These are phyloP conservation scores for Periglandula ipomoeae DNA, from an alignment of 2,329 filamentous ascomycete genomes.

Conservation along the genomic window DNA sequence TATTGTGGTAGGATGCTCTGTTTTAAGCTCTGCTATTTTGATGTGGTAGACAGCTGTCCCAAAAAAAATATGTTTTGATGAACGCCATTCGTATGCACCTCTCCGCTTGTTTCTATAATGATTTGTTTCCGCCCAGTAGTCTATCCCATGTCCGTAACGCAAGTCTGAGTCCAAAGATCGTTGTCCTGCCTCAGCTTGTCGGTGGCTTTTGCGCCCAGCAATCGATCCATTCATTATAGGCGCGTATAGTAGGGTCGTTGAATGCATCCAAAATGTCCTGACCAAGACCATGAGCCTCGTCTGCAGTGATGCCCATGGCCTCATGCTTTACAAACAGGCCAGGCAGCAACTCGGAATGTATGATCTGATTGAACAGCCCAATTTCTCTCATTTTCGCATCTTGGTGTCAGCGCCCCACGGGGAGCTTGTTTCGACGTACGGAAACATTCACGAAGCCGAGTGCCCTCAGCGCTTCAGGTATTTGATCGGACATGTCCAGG, in stretches of 20 bases:
- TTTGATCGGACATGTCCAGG: conserved; percentile 18
- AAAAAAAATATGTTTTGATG: neutral
- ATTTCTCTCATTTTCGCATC: conserved; percentile 25
- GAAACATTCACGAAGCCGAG: conserved; percentile 27
- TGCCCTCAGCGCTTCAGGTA: conserved; percentile 20
- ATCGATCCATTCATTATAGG: conserved; percentile 27
- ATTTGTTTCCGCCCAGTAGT: neutral
- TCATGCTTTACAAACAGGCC: conserved; percentile 25
- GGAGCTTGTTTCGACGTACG: conserved; percentile 20
- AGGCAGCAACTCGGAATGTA: conserved; percentile 25
- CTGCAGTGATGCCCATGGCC: conserved; percentile 22
- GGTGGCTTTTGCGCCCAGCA: conserved; percentile 30
- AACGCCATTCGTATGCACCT: neutral
- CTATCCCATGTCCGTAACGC: neutral
- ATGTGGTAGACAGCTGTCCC: neutral
- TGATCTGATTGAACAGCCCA: conserved; percentile 27
- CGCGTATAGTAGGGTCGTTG: conserved; percentile 12
- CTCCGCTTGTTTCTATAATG: neutral
- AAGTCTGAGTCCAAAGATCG: neutral
- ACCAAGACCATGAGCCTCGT: conserved; percentile 24
- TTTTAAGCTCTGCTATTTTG: neutral
- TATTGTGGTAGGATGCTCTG: neutral
- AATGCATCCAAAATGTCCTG: conserved; percentile 15
- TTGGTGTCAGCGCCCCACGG: conserved; percentile 29
- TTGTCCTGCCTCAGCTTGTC: neutral